A percentile compares a stretch with the other conserved stretches of the same genome.
Evolutionary conservation across 164 flowering plant species (phyloP).

Genomic region (Kalanchoe fedtschenkoi): DNA sequence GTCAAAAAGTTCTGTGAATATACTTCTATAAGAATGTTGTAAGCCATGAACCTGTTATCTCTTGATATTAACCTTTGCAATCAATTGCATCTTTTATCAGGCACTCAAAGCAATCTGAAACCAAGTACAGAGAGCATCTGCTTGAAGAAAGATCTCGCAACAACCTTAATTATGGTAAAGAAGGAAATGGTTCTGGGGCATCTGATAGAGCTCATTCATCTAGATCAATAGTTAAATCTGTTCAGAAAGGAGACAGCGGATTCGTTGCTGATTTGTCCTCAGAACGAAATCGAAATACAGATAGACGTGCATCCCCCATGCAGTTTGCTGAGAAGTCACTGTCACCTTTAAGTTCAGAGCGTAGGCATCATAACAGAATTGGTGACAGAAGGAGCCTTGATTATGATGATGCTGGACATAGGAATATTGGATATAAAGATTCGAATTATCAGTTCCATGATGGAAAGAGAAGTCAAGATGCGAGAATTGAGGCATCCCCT

Average conservation of each 20-base stretch:
- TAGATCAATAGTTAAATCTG: slow-evolving; percentile 27
- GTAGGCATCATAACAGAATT: slow-evolving; percentile 25
- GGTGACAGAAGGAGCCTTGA: slow-evolving; percentile 33
- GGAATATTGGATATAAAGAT: slow-evolving; percentile 34
- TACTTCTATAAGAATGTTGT: background rate
- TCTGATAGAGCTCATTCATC: slow-evolving; percentile 24
- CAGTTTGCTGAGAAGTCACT: slow-evolving; percentile 36
- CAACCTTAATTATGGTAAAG: slow-evolving; percentile 19
- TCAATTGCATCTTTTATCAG: background rate
- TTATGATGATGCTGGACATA: slow-evolving; percentile 40
- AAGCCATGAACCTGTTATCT: background rate
- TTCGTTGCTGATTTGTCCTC: slow-evolving; percentile 18
- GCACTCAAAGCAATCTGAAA: slow-evolving; percentile 30
- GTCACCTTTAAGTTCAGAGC: slow-evolving; percentile 34
- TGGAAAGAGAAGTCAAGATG: slow-evolving; percentile 33
- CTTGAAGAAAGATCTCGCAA: slow-evolving; percentile 29
- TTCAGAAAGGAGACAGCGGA: slow-evolving; percentile 25
- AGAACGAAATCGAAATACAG: slow-evolving; percentile 31
- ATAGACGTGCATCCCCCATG: slow-evolving; percentile 30
- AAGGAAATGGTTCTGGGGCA: slow-evolving; percentile 19
- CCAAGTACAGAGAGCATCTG: slow-evolving; percentile 23
- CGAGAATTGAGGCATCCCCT: slow-evolving; percentile 19
- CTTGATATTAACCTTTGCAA: background rate
- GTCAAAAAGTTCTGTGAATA: background rate
- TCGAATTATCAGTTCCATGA: slow-evolving; percentile 24